Conservation (phyloP, 768 basidiomycete genomes). For the Polyporus arcularius region DNA sequence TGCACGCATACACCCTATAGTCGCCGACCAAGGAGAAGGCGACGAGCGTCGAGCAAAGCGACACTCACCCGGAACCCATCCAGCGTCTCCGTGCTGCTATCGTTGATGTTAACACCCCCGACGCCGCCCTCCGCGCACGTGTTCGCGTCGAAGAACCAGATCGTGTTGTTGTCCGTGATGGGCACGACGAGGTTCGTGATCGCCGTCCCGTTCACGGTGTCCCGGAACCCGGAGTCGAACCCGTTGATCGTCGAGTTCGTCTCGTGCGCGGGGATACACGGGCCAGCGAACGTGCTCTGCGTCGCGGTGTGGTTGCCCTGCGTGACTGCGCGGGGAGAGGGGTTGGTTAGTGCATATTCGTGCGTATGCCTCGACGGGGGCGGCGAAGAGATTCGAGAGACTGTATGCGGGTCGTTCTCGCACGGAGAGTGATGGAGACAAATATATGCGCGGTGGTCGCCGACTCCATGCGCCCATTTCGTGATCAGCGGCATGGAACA, state of each 20-base stretch:
- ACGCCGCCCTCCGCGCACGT: slow-evolving; percentile 60
- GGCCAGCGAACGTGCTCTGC: slow-evolving; percentile 55
- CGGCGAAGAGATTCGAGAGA: background rate
- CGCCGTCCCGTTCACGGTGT: slow-evolving; percentile 48
- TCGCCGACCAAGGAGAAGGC: background rate
- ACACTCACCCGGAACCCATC: slow-evolving; percentile 39
- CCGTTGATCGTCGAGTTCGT: slow-evolving; percentile 54
- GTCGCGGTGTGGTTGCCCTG: slow-evolving; percentile 55
- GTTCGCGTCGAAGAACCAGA: slow-evolving; percentile 63
- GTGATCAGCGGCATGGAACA: too few species aligned
- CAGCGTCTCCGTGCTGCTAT: slow-evolving; percentile 38
- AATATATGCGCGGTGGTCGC: background rate
- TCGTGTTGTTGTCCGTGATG: slow-evolving; percentile 46
- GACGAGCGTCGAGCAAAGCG: too few species aligned
- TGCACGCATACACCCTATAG: background rate
- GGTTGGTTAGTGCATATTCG: background rate
- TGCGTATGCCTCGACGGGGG: too few species aligned
- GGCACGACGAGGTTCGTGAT: slow-evolving; percentile 46
- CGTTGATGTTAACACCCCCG: slow-evolving; percentile 60
- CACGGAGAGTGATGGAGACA: background rate
- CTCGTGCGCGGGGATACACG: slow-evolving; percentile 53
- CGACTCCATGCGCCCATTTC: too few species aligned
- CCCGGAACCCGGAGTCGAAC: slow-evolving; percentile 56
- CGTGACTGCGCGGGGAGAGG: slow-evolving; percentile 40
- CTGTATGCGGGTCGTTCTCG: background rate